Evolutionary conservation across 2,329 filamentous ascomycete genomes (phyloP).

Genomic region (Claviceps sp.): DNA sequence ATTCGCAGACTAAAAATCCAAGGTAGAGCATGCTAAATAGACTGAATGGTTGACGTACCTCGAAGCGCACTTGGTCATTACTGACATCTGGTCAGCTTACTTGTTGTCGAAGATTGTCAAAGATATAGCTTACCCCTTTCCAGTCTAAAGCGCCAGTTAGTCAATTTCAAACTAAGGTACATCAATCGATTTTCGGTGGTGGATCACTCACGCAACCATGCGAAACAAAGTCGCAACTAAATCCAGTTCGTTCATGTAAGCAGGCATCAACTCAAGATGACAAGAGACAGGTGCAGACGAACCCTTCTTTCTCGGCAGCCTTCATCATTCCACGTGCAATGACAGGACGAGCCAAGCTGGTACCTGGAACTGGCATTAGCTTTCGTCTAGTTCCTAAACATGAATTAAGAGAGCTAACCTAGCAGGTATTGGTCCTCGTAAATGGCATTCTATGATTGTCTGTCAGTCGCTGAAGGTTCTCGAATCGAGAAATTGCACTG

Average conservation of each 20-base stretch:
- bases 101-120: neutral
- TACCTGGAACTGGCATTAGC: slow-evolving; percentile 22
- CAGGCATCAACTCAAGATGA: neutral
- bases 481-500: neutral
- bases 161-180: neutral
- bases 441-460: slow-evolving; percentile 30
- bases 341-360: slow-evolving; percentile 49
- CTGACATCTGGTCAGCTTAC: neutral
- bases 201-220: slow-evolving; percentile 2
- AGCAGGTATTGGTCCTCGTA: slow-evolving; percentile 41
- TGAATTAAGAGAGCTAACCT: neutral
- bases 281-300: neutral
- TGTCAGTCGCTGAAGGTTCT: neutral
- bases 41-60: neutral
- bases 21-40: neutral
- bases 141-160: neutral
- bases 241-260: neutral
- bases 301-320: slow-evolving; percentile 16
- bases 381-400: neutral
- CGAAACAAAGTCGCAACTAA: neutral
- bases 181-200: neutral
- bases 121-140: slow-evolving; percentile 1
- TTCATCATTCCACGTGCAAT: slow-evolving; percentile 41
- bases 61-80: slow-evolving; percentile 2
- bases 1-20: neutral